phyloP scores from a whole-genome alignment of 345 rosid genomes.

The Gossypium thurberi region DNA sequence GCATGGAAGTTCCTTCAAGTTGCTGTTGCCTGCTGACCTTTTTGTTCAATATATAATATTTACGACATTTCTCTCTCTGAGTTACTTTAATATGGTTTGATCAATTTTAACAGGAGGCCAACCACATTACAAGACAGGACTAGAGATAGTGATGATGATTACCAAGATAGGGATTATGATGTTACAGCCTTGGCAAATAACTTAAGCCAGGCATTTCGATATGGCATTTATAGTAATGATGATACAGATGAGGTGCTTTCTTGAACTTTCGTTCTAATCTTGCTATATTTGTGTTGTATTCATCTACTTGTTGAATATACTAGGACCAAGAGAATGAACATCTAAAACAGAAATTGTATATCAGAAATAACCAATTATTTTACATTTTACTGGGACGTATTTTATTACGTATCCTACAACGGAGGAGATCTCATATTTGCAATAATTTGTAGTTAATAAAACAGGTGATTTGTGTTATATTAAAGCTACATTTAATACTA shows the following conservation, averaged over 20 bases:
- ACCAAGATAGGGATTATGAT: conserved; percentile 92
- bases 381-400: not conserved
- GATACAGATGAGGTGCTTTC: conserved; percentile 68
- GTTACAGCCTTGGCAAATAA: conserved; percentile 90
- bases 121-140: conserved; percentile 70
- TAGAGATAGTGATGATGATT: conserved; percentile 91
- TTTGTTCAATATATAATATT: not conserved
- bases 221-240: conserved; percentile 76
- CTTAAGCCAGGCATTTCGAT: conserved; percentile 85
- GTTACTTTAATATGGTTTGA: conserved; percentile 11
- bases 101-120: conserved; percentile 63
- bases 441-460: not conserved
- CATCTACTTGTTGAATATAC: not conserved
- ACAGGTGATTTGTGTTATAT: not conserved
- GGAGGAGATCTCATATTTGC: not conserved
- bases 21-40: not conserved
- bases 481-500: not conserved
- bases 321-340: not conserved
- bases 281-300: conserved; percentile 2
- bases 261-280: conserved; percentile 12
- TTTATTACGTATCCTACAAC: not conserved
- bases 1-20: not conserved
- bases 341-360: not conserved
- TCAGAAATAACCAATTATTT: not conserved
- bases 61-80: not conserved